Evolutionary conservation across 805 yeast genomes (phyloP).

Genomic region (Metschnikowia gruessii): DNA sequence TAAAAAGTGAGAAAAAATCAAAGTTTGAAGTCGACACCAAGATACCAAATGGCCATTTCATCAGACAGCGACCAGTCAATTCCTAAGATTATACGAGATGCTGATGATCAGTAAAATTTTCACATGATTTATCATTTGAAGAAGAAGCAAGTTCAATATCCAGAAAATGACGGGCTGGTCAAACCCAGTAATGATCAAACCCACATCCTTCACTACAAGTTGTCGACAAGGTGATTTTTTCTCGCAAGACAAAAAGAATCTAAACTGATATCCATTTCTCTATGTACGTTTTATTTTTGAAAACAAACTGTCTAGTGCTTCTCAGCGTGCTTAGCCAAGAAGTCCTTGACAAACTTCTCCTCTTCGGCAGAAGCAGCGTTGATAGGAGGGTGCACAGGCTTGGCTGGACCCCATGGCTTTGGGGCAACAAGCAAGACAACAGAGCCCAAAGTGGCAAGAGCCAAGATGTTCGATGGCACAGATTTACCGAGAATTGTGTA

Average conservation of each 20-base stretch:
- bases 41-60: no score
- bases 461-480: slow-evolving; percentile 78
- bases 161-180: no score
- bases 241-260: neutral
- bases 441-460: slow-evolving; percentile 75
- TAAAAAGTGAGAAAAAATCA: no score
- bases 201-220: neutral
- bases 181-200: no score
- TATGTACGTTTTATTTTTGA: slow-evolving; percentile 8
- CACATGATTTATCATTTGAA: no score
- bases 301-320: slow-evolving; percentile 15
- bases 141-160: no score
- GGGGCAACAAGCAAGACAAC: slow-evolving; percentile 63
- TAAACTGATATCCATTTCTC: slow-evolving; percentile 3
- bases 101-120: no score
- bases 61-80: no score
- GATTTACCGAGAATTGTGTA: slow-evolving; percentile 82
- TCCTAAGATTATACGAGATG: no score
- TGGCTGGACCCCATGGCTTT: slow-evolving; percentile 67
- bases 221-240: no score
- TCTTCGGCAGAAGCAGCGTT: slow-evolving; percentile 83
- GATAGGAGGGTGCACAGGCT: slow-evolving; percentile 63
- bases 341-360: slow-evolving; percentile 70
- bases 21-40: no score
- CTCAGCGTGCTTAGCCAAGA: slow-evolving; percentile 54